Evolutionary conservation across 2,329 filamentous ascomycete genomes (phyloP).

Genomic region (Rasamsonia emersonii): DNA sequence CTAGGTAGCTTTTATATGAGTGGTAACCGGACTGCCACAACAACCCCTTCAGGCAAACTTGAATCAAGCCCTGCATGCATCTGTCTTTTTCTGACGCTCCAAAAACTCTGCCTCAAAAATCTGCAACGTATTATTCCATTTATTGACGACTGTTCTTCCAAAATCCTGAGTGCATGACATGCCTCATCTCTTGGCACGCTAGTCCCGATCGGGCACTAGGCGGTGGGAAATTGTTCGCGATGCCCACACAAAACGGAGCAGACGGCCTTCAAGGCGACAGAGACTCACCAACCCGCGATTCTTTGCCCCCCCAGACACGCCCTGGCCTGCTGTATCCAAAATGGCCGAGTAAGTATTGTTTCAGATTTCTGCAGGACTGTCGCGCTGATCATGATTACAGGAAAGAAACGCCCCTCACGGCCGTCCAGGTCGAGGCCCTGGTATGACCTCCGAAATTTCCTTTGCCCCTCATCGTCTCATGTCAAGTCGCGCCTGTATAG

Average conservation of each 20-base stretch:
- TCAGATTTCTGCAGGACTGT: neutral
- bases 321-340: constrained; percentile 16
- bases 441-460: constrained; percentile 48
- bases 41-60: too few relatives aligned
- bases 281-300: constrained; percentile 8
- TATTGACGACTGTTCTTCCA: too few relatives aligned
- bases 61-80: too few relatives aligned
- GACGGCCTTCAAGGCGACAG: constrained; percentile 7
- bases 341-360: constrained; percentile 23
- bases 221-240: constrained; percentile 20
- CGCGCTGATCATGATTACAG: too few relatives aligned
- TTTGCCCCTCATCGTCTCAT: constrained; percentile 17
- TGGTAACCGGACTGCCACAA: too few relatives aligned
- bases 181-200: constrained; percentile 24
- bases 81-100: too few relatives aligned
- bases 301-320: constrained; percentile 11
- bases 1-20: too few relatives aligned
- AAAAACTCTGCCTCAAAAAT: too few relatives aligned
- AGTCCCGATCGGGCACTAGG: constrained; percentile 14
- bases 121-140: too few relatives aligned
- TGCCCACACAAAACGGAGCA: constrained; percentile 24
- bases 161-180: too few relatives aligned
- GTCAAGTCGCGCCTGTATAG: constrained; percentile 15
- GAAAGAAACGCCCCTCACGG: constrained; percentile 66
- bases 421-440: constrained; percentile 90